Conservation (phyloP, 352 stramenopile species). For the Elongisporangium senticosum region DNA sequence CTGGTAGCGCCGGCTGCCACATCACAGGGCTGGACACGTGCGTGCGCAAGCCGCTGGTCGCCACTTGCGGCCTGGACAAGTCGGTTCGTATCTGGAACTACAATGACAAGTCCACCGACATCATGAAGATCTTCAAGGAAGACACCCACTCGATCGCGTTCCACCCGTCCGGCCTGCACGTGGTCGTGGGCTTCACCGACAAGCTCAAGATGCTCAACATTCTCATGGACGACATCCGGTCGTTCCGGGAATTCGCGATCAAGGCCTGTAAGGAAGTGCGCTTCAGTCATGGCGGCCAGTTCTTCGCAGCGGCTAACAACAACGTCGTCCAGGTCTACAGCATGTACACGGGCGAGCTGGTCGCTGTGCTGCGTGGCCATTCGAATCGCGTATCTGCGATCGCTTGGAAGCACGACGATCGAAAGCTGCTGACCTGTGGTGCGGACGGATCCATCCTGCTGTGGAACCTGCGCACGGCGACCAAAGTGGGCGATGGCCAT, state of each 20-base stretch:
- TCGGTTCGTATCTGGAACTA: conserved; percentile 95
- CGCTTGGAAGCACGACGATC: conserved; percentile 73
- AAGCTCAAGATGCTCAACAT: conserved; percentile 93
- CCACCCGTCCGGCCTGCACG: conserved; percentile 86
- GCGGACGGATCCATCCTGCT: conserved; percentile 72
- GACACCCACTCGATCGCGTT: conserved; percentile 86
- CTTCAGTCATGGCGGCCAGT: conserved; percentile 90
- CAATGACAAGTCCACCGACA: conserved; percentile 86
- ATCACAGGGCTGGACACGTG: conserved; percentile 93
- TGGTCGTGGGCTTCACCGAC: conserved; percentile 91
- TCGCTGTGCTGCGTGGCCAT: conserved; percentile 67
- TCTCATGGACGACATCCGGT: conserved; percentile 91
- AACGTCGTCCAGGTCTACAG: conserved; percentile 86
- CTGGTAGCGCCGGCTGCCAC: conserved; percentile 51
- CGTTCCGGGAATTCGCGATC: conserved; percentile 88
- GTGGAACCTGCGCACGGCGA: conserved; percentile 69
- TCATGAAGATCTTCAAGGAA: conserved; percentile 90
- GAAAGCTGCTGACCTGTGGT: conserved; percentile 66
- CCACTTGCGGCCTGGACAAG: conserved; percentile 88
- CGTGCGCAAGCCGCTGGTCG: conserved; percentile 88
- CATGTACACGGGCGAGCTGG: conserved; percentile 72
- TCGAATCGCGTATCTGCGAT: conserved; percentile 81
- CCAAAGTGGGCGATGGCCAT: conserved; percentile 75
- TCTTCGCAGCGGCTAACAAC: conserved; percentile 86
- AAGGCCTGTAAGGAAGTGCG: conserved; percentile 89